These are phyloP conservation scores for Lagenidium giganteum DNA, from an alignment of 352 stramenopile genomes.

Conservation along the genomic window DNA sequence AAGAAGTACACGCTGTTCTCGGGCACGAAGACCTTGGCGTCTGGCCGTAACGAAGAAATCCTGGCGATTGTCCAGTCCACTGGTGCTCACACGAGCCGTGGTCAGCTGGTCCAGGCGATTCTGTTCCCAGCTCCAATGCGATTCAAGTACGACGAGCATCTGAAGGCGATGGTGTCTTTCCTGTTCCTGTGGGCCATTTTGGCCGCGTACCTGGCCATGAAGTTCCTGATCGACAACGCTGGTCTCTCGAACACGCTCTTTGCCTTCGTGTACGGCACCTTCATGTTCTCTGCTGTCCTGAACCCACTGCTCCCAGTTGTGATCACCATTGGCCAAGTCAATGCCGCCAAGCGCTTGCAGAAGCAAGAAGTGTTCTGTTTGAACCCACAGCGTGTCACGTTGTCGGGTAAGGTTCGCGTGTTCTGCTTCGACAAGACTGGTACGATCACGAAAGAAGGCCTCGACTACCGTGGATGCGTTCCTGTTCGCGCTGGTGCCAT, in stretches of 20 bases:
- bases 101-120: conserved; percentile 52
- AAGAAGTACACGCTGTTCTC: conserved; percentile 59
- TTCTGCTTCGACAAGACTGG: conserved; percentile 79
- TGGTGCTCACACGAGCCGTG: conserved; percentile 49
- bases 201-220: conserved; percentile 23
- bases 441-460: conserved; percentile 62
- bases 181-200: conserved; percentile 43
- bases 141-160: conserved; percentile 72
- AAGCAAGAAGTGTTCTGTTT: conserved; percentile 44
- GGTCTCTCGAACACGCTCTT: conserved; percentile 24
- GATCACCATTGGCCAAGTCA: conserved; percentile 51
- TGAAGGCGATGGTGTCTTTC: conserved; percentile 43
- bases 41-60: conserved; percentile 19
- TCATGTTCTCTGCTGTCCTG: conserved; percentile 30
- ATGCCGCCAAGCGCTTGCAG: conserved; percentile 37
- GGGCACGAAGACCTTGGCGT: conserved; percentile 55
- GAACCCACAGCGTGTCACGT: conserved; percentile 43
- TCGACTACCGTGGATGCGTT: conserved; percentile 40
- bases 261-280: conserved; percentile 29
- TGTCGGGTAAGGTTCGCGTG: conserved; percentile 56
- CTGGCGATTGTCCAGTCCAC: conserved; percentile 47
- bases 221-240: conserved; percentile 24
- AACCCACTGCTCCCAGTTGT: conserved; percentile 57
- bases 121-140: conserved; percentile 50
- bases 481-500: conserved; percentile 2